Evolutionary conservation across 306 rosid genomes (phyloP), one percentile per base, ranked within the genome.

Genomic region (Begonia loranthoides): DNA sequence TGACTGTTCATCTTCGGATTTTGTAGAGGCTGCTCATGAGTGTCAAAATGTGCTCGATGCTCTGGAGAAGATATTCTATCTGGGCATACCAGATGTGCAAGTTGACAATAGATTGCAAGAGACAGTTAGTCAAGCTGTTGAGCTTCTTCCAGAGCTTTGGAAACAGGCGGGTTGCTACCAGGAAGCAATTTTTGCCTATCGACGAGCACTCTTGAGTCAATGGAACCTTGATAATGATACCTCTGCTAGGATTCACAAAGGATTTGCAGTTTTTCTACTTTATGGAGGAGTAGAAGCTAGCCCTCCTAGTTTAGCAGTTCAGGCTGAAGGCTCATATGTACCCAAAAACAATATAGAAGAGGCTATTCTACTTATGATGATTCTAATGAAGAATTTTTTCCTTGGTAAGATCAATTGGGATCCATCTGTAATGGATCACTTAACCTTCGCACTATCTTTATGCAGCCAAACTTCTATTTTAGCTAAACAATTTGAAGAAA

Each of bases 71-170:
- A 74, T 79, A 74, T 86, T 86, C 70, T 63, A 61, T 50, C 82
- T 62, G 62, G 95, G 94, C 28, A 77, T 80, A 60, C 75, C 77
- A 15, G 87, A 82, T 70, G 76, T 67, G 41, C 95, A 86, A 79
- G 94, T 83, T 68, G 99, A 90, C 49, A 55, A 45, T 60, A 90
- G 71, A 67, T 66, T 90, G 84, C 94, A 80, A 75, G 99, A 83
- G 61, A 81, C 75, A 51, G 82, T 90, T 38, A 78, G 77, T 66
- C 80, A 77, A 56, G 85, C 94, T 58, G 99, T 86, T 44, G 99
- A 87, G 81, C 87, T 90, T 62, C 94, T 86, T 76, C 99, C 99
- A 12, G 96, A 80, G 64, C 94, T 90, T 41, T 86, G 82, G 83
- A 83, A 82, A 66, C 82, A 78, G 66, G 82, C 82, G 10, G 79